A percentile compares a stretch with the other conserved stretches of the same genome.
Conservation (phyloP, 257 asterid genomes). For the Nicotiana noctiflora region DNA sequence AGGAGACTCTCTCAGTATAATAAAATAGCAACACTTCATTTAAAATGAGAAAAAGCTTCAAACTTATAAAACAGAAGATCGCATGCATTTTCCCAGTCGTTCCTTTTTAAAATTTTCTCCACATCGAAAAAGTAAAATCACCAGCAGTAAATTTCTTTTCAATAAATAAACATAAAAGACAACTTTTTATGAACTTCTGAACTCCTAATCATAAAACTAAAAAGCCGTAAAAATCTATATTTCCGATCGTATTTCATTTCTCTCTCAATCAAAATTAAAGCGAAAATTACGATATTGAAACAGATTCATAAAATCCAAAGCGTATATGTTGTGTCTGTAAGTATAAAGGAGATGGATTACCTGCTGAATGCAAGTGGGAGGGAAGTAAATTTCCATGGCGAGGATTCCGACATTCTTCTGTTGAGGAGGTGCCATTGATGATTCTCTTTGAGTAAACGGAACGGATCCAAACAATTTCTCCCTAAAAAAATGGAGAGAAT, state of each 20-base stretch:
- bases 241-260: neutral
- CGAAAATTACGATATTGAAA: neutral
- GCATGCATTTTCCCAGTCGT: neutral
- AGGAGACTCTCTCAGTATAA: neutral
- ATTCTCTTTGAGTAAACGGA: neutral
- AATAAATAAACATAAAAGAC: too few relatives aligned
- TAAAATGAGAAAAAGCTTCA: neutral
- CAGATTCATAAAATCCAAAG: neutral
- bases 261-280: neutral
- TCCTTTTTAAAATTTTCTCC: neutral
- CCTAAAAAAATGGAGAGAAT: neutral
- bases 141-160: neutral
- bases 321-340: neutral
- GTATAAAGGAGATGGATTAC: constrained; percentile 20
- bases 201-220: neutral
- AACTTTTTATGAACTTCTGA: neutral
- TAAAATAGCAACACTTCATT: neutral
- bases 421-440: constrained; percentile 35
- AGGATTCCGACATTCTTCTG: constrained; percentile 89
- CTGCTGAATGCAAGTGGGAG: constrained; percentile 96
- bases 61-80: neutral
- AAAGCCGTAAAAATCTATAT: neutral
- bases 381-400: constrained; percentile 92
- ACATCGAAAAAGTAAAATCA: neutral
- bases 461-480: neutral